Evolutionary conservation across 1,284 basidiomycete genomes (phyloP), one percentile per base, ranked within the genome.

Genomic region (Ganoderma leucocontextum): DNA sequence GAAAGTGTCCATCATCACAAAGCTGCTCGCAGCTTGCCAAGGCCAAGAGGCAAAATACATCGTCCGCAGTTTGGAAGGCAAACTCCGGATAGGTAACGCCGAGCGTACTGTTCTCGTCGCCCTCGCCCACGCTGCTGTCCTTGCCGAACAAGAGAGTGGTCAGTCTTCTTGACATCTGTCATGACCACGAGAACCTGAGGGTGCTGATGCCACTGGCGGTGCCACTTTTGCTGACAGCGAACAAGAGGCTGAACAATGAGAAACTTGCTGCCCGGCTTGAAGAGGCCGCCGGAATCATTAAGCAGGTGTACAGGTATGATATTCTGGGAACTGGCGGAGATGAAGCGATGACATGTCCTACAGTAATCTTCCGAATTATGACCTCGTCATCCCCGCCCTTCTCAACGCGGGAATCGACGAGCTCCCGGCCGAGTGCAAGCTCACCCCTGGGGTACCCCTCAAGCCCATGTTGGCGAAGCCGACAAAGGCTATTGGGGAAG

Each of bases 381-480:
- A 99, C 77, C 81, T 92, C 67, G 95, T 99, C 60, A 89, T 99
- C n/a, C 98, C 98, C 0, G 95, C 95, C 0, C 82, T 99, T 44
- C 86, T 99, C 64, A 87, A 92, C 74, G 85, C 85, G 65, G 97
- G 97, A 0, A 87, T 97, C 52, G 87, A 89, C 62, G 85, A 87
- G 15, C 81, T 99, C 52, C 86, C 84, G 15, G 87, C 89, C 17
- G 84, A 86, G 67, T 99, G 98, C 85, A 96, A 95, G 79, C 88
- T 99, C 38, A 97, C 95, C 4, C 97, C 98, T 7, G 95, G 96
- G 74, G 92, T 99, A 5, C 98, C 98, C 0, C 86, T 99, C 53
- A 99, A 99, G 78, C 98, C 98, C 8, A 99, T 99, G 98, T 85
- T 99, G 63, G 98, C 98, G n/a, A 99, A 99, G 81, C 98, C 98